Evolutionary conservation across 2,329 filamentous ascomycete genomes (phyloP).

Genomic region (Calonectria multiphialidica): DNA sequence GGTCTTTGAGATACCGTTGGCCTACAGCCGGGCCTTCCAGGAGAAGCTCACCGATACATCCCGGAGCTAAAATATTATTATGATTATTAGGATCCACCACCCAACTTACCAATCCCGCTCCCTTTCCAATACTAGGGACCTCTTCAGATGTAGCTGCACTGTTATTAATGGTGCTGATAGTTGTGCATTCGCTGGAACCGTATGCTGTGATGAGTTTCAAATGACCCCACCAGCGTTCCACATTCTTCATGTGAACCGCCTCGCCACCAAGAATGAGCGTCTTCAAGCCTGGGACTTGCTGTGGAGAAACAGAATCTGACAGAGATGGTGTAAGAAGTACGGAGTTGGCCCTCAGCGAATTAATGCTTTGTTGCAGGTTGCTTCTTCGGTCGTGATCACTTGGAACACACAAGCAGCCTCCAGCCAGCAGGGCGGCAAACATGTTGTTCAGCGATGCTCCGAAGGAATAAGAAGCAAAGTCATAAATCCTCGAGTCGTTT

Average conservation of each 20-base stretch:
- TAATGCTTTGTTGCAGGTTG: slow-evolving; percentile 57
- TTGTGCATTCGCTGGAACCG: background rate
- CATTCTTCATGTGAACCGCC: background rate
- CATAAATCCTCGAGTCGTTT: slow-evolving; percentile 23
- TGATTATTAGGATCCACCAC: slow-evolving; percentile 51
- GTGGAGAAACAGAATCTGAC: slow-evolving; percentile 41
- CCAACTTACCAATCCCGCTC: slow-evolving; percentile 43
- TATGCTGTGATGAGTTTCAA: background rate
- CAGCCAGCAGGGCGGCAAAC: slow-evolving; percentile 36
- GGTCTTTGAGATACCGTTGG: slow-evolving; percentile 27
- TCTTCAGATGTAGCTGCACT: slow-evolving; percentile 30
- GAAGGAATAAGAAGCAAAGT: slow-evolving; percentile 39
- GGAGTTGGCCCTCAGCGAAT: slow-evolving; percentile 47
- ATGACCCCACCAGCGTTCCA: background rate
- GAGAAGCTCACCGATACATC: slow-evolving; percentile 14
- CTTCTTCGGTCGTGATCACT: slow-evolving; percentile 65
- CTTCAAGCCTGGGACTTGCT: background rate
- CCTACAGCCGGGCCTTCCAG: slow-evolving; percentile 13
- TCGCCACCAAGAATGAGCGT: background rate
- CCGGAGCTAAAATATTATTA: slow-evolving; percentile 35
- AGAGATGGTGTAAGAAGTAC: slow-evolving; percentile 58
- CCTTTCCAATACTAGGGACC: slow-evolving; percentile 27
- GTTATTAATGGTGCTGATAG: slow-evolving; percentile 48
- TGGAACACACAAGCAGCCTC: slow-evolving; percentile 64
- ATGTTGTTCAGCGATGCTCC: slow-evolving; percentile 30